These are phyloP conservation scores for Stephania japonica DNA, from an alignment of 164 flowering plant species.

Conservation along the genomic window DNA sequence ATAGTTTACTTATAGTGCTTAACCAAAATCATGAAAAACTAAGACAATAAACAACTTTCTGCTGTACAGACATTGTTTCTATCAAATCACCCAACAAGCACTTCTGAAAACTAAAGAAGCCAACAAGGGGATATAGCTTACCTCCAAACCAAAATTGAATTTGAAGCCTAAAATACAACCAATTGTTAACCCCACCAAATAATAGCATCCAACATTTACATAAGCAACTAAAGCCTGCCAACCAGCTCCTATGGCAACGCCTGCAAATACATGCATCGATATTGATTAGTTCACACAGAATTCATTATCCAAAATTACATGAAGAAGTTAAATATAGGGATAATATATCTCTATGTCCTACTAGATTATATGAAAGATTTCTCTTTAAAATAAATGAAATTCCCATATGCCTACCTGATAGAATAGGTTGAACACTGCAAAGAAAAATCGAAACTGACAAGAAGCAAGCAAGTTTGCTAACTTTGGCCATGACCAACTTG, in stretches of 20 bases:
- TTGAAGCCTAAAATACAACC: constrained; percentile 21
- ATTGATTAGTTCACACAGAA: neutral
- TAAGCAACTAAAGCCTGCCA: constrained; percentile 28
- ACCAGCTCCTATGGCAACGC: constrained; percentile 34
- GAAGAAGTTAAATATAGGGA: neutral
- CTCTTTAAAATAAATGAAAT: neutral
- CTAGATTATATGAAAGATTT: neutral
- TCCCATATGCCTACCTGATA: constrained; percentile 8
- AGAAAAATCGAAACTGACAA: constrained; percentile 4
- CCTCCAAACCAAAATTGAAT: constrained; percentile 24
- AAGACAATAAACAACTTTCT: too few species aligned
- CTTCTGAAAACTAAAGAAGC: neutral
- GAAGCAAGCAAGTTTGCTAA: neutral
- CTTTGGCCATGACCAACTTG: constrained; percentile 3
- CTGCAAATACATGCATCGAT: constrained; percentile 9
- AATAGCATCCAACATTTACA: constrained; percentile 23
- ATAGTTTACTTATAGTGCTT: too few species aligned
- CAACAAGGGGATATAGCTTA: neutral
- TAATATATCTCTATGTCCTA: neutral
- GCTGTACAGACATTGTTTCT: neutral
- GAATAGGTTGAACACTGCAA: constrained; percentile 12
- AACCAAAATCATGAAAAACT: too few species aligned
- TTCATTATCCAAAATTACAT: neutral
- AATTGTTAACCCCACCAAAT: constrained; percentile 22
- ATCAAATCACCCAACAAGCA: neutral